These are phyloP conservation scores for Anthracocystis setariae DNA, from an alignment of 1,284 basidiomycete genomes.

Conservation along the genomic window DNA sequence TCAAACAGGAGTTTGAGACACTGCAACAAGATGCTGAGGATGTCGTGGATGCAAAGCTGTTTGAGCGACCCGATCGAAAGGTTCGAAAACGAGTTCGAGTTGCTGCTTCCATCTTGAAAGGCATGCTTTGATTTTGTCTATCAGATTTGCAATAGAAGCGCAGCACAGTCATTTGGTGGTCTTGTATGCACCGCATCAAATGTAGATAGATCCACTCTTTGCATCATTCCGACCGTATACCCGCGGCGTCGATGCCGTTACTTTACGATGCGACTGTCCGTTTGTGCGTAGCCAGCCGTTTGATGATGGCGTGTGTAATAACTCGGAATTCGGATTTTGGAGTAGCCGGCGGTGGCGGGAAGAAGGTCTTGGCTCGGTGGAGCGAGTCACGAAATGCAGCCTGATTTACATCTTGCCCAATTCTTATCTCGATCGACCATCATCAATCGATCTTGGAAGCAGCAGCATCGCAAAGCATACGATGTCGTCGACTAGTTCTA, in stretches of 20 bases:
- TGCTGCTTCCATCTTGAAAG: constrained; percentile 57
- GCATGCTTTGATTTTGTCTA: constrained; percentile 54
- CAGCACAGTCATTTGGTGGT: no score
- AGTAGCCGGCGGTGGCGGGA: constrained; percentile 15
- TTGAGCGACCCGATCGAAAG: constrained; percentile 72
- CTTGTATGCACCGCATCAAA: background rate
- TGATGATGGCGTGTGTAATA: background rate
- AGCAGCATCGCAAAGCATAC: background rate
- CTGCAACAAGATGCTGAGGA: constrained; percentile 69
- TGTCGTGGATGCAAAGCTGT: constrained; percentile 70
- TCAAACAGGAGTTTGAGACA: constrained; percentile 70
- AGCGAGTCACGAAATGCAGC: constrained; percentile 20
- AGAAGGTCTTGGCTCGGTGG: constrained; percentile 16
- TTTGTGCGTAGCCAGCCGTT: background rate
- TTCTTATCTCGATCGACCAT: constrained; percentile 5
- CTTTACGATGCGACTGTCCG: background rate
- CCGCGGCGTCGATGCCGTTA: constrained; percentile 2
- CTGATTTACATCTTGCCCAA: constrained; percentile 9
- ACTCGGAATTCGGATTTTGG: constrained; percentile 14
- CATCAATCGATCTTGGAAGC: background rate
- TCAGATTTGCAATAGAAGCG: no score
- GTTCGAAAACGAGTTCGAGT: constrained; percentile 74
- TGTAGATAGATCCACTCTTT: background rate
- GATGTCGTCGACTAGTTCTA: constrained; percentile 24
- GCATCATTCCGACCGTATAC: constrained; percentile 8